Conservation (phyloP, 768 basidiomycete species). For the Pisolithus microcarpus region DNA sequence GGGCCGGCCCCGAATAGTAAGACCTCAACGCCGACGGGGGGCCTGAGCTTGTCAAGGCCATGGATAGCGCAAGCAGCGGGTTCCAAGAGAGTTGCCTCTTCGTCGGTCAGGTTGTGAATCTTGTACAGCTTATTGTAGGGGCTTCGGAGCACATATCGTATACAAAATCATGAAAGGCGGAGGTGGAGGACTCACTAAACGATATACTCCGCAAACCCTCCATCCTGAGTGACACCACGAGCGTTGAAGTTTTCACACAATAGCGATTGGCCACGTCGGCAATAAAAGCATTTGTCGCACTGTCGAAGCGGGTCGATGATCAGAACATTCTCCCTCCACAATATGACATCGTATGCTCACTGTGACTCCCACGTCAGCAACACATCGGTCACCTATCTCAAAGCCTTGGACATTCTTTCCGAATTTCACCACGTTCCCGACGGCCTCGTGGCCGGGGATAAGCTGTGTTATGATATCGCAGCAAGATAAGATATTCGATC, state of each 20-base stretch:
- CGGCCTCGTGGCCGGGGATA: constrained; percentile 69
- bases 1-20: constrained; percentile 87
- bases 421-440: constrained; percentile 65
- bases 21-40: constrained; percentile 77
- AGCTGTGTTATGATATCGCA: constrained; percentile 33
- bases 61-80: constrained; percentile 90
- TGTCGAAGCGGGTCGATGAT: constrained; percentile 18
- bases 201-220: constrained; percentile 88
- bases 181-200: constrained; percentile 50
- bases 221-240: constrained; percentile 72
- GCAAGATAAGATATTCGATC: constrained; percentile 13
- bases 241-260: constrained; percentile 82
- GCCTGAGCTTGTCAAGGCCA: constrained; percentile 80
- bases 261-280: constrained; percentile 73
- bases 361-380: constrained; percentile 71
- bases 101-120: constrained; percentile 79
- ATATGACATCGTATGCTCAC: constrained; percentile 32
- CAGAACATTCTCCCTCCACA: constrained; percentile 1
- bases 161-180: too few relatives aligned
- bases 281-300: constrained; percentile 86
- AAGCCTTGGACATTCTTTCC: constrained; percentile 80
- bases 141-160: constrained; percentile 17
- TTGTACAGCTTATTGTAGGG: constrained; percentile 77
- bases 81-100: constrained; percentile 82
- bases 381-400: constrained; percentile 70